These are phyloP conservation scores for Xylariomycetidae sp. DNA, from an alignment of 2,329 filamentous ascomycete genomes.

Conservation along the genomic window DNA sequence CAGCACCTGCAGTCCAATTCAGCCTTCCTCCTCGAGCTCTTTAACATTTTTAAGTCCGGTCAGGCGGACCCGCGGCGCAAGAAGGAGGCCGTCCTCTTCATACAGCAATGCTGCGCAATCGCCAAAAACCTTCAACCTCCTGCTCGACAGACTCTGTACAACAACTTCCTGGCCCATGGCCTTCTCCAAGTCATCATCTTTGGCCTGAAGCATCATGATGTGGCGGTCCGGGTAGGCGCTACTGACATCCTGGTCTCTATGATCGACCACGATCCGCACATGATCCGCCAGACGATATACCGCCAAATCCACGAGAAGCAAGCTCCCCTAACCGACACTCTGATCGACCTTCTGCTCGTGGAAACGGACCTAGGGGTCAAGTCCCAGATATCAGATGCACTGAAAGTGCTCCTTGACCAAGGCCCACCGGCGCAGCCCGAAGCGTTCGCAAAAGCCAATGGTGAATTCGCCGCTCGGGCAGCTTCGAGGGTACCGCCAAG, in stretches of 20 bases:
- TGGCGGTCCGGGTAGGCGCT: conserved; percentile 80
- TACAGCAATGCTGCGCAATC: conserved; percentile 91
- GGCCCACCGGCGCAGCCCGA: conserved; percentile 47
- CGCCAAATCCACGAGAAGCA: conserved; percentile 85
- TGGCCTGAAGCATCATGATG: conserved; percentile 78
- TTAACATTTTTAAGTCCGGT: conserved; percentile 70
- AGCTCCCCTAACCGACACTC: conserved; percentile 78
- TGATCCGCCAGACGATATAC: conserved; percentile 91
- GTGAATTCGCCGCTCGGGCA: conserved; percentile 61
- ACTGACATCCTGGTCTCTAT: conserved; percentile 90
- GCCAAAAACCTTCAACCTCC: conserved; percentile 90
- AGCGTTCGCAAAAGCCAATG: conserved; percentile 55
- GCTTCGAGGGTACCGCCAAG: conserved; percentile 40
- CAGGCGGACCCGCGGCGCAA: conserved; percentile 64
- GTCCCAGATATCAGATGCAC: conserved; percentile 88
- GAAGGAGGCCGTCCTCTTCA: conserved; percentile 92
- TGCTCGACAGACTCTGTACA: conserved; percentile 73
- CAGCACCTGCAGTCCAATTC: conserved; percentile 84
- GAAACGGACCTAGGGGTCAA: conserved; percentile 94
- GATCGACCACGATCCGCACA: conserved; percentile 90
- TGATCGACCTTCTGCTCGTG: conserved; percentile 85
- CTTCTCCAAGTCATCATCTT: conserved; percentile 88
- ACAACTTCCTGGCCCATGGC: conserved; percentile 83
- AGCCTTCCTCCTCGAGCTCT: conserved; percentile 76
- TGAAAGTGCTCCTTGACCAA: conserved; percentile 87